Evolutionary conservation across 2,329 filamentous ascomycete species (phyloP).

Genomic region (Arthrobotrys megalospora): DNA sequence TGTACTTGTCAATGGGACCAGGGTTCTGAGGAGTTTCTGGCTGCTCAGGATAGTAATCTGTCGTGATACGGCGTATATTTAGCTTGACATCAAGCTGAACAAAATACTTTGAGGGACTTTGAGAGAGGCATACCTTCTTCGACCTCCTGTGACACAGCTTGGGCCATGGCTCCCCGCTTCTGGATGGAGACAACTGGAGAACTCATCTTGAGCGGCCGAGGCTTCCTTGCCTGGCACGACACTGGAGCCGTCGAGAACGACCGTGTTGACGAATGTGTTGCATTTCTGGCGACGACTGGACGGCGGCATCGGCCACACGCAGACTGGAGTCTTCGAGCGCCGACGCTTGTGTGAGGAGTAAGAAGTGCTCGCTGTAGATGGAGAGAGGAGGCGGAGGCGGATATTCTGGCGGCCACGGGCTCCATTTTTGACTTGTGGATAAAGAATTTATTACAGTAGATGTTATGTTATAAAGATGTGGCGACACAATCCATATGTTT

Average conservation of each 20-base stretch:
- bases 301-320: conserved; percentile 37
- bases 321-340: conserved; percentile 17
- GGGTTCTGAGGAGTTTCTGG: conserved; percentile 6
- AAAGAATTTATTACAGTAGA: neutral
- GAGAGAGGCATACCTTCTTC: conserved; percentile 36
- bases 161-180: conserved; percentile 54
- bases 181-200: conserved; percentile 54
- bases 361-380: conserved; percentile 21
- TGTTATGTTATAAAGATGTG: neutral
- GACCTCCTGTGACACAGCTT: conserved; percentile 50
- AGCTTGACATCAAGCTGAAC: neutral
- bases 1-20: conserved; percentile 90
- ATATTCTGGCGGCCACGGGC: conserved; percentile 29
- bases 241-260: conserved; percentile 30
- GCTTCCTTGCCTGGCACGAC: conserved; percentile 48
- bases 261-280: conserved; percentile 41
- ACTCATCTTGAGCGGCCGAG: conserved; percentile 21
- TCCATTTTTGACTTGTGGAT: conserved; percentile 25
- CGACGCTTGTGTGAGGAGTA: neutral
- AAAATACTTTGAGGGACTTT: too few relatives aligned
- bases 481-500: neutral
- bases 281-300: conserved; percentile 15
- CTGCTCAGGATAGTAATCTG: conserved; percentile 54
- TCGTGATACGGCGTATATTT: neutral
- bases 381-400: conserved; percentile 29